Conservation (phyloP, 441 rosid species). For the Populus trichocarpa region DNA sequence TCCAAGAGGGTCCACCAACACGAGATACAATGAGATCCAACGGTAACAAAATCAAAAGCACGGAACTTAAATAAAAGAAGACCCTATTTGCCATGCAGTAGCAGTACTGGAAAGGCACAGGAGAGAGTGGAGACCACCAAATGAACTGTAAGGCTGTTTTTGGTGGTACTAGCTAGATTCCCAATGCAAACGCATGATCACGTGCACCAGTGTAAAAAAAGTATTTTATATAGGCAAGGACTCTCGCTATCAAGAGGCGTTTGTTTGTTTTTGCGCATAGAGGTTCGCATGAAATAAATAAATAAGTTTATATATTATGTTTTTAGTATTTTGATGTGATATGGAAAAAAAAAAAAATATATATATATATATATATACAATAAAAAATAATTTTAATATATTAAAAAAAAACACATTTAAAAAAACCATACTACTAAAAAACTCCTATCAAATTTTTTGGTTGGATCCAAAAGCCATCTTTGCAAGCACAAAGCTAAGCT, state of each 20-base stretch:
- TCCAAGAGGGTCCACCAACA: neutral
- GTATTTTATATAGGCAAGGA: neutral
- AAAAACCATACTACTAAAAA: no score
- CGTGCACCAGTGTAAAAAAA: constrained; percentile 23
- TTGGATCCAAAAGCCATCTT: no score
- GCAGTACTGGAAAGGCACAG: constrained; percentile 3
- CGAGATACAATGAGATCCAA: neutral
- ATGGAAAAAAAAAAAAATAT: neutral
- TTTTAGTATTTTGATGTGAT: no score
- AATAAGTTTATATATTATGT: neutral
- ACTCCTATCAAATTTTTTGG: no score
- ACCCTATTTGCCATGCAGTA: neutral
- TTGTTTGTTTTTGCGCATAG: neutral
- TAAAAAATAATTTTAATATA: neutral
- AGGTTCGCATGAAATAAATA: neutral
- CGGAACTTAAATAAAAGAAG: neutral
- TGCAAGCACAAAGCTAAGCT: neutral
- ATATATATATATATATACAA: no score
- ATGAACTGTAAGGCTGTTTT: constrained; percentile 16
- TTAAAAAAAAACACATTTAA: no score
- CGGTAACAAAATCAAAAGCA: neutral
- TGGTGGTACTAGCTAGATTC: constrained; percentile 20
- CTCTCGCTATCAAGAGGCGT: neutral
- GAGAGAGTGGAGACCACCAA: constrained; percentile 2
- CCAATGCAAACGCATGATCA: constrained; percentile 23